Conservation (phyloP, 2,329 filamentous ascomycete species). For the Cytospora mali region DNA sequence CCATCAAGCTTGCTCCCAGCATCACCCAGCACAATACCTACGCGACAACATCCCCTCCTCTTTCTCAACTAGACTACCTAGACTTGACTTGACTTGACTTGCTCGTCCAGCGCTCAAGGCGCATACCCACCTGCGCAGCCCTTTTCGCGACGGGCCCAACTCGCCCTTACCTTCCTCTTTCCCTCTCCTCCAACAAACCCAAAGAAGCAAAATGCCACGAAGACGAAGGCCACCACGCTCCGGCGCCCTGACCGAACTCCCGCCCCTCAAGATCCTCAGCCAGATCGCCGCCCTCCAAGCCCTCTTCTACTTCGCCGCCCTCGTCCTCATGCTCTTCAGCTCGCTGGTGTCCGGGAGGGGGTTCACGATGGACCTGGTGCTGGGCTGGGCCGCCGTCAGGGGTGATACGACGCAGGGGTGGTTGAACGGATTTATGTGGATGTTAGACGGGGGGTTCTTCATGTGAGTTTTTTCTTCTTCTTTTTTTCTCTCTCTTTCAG, state of each 20-base stretch:
- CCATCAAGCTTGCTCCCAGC: not conserved
- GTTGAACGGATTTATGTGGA: slow-evolving; percentile 60
- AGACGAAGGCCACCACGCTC: slow-evolving; percentile 60
- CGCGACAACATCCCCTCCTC: not conserved
- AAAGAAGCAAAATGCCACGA: slow-evolving; percentile 50
- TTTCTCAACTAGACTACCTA: not conserved
- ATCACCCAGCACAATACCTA: not conserved
- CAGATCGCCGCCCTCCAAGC: slow-evolving; percentile 62
- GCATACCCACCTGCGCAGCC: not conserved
- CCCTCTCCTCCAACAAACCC: not conserved
- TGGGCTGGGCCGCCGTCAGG: slow-evolving; percentile 61
- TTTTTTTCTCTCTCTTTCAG: slow-evolving; percentile 17
- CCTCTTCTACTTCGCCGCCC: slow-evolving; percentile 56
- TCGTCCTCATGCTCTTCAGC: slow-evolving; percentile 60
- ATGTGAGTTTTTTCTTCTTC: slow-evolving; percentile 43
- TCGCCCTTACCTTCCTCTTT: not conserved
- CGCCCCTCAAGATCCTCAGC: slow-evolving; percentile 59
- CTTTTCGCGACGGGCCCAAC: not conserved
- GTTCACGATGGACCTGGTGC: slow-evolving; percentile 57
- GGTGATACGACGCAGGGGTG: slow-evolving; percentile 66
- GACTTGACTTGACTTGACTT: not conserved
- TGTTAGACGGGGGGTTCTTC: slow-evolving; percentile 57
- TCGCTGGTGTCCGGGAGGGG: slow-evolving; percentile 58
- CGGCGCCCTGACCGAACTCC: slow-evolving; percentile 63
- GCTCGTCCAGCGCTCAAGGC: not conserved